phyloP scores from a whole-genome alignment of 768 basidiomycete species.

The Kwoniella sp. region DNA sequence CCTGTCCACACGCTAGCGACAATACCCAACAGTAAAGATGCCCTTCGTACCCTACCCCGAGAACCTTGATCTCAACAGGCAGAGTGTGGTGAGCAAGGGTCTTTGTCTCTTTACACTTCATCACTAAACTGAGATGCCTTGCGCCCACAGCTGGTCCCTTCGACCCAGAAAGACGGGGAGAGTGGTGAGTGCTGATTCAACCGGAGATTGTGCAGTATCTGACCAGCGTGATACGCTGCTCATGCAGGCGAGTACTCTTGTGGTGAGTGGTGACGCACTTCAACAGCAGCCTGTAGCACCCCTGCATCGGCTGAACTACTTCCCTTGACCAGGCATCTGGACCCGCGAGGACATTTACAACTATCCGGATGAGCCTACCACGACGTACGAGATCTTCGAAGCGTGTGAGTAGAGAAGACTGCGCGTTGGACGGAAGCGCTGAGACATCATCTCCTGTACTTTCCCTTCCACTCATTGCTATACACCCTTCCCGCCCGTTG shows the following conservation, averaged over 20 bases:
- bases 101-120: not conserved
- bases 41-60: slow-evolving; percentile 25
- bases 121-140: not conserved
- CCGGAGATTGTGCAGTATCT: not conserved
- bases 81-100: slow-evolving; percentile 37
- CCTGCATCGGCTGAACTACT: not conserved
- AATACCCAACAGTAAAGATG: slow-evolving; percentile 12
- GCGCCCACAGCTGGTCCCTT: slow-evolving; percentile 24
- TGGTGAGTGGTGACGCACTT: slow-evolving; percentile 15
- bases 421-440: not conserved
- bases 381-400: slow-evolving; percentile 45
- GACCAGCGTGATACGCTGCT: not conserved
- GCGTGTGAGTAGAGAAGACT: slow-evolving; percentile 25
- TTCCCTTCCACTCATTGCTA: not conserved
- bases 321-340: slow-evolving; percentile 23
- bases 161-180: slow-evolving; percentile 21
- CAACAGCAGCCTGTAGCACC: not conserved
- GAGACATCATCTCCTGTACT: too few relatives aligned
- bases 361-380: slow-evolving; percentile 26
- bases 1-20: too few relatives aligned
- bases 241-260: slow-evolving; percentile 26
- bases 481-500: too few relatives aligned
- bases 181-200: slow-evolving; percentile 22
- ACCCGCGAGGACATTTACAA: slow-evolving; percentile 11
- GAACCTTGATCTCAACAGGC: slow-evolving; percentile 29